Percentiles rank a stretch among this genome's conserved stretches.
Evolutionary conservation across 768 basidiomycete genomes (phyloP).

Genomic region (Rhodotorula babjevae): DNA sequence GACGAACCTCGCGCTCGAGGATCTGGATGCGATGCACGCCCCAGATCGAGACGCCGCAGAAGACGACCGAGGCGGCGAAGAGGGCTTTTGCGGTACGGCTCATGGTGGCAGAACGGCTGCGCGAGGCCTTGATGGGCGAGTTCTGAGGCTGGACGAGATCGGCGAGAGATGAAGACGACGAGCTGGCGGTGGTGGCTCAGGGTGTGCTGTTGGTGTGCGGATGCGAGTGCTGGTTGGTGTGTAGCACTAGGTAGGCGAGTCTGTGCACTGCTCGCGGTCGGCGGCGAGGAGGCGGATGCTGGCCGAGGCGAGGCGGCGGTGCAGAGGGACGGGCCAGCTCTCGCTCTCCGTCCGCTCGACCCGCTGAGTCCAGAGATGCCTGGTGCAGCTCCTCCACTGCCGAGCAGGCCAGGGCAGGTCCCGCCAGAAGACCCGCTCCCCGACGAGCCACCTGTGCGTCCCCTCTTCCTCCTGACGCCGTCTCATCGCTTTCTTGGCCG

Average conservation of each 20-base stretch:
- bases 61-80: constrained; percentile 19
- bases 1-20: constrained; percentile 32
- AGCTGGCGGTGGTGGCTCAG: no score
- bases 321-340: no score
- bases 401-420: background rate
- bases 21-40: constrained; percentile 38
- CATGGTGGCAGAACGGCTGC: background rate
- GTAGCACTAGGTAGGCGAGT: no score
- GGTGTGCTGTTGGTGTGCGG: no score
- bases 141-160: no score
- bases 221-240: no score
- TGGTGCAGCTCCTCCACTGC: background rate
- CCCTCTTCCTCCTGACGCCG: background rate
- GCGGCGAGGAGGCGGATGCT: no score
- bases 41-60: constrained; percentile 25
- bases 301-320: no score
- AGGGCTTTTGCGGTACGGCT: constrained; percentile 29
- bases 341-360: background rate
- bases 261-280: no score
- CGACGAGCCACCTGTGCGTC: constrained; percentile 25
- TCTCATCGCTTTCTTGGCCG: background rate
- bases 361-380: background rate
- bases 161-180: no score
- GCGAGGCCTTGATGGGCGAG: no score
- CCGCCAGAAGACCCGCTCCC: constrained; percentile 1